These are phyloP conservation scores for Peziza echinospora DNA, from an alignment of 495 filamentous ascomycete species.

Conservation along the genomic window DNA sequence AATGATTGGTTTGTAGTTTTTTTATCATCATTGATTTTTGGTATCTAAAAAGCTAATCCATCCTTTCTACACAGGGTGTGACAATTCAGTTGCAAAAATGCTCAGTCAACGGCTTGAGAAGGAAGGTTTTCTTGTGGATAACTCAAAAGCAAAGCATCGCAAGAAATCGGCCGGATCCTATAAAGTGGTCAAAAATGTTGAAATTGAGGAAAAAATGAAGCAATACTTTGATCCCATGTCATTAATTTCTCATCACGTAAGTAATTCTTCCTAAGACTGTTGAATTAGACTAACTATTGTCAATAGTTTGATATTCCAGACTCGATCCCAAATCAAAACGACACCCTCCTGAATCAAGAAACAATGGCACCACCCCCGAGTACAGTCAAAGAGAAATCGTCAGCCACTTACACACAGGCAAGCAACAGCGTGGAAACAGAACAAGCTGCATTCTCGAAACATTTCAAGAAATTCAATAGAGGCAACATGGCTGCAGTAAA, in stretches of 20 bases:
- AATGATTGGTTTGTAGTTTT: no score
- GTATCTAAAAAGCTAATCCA: no score
- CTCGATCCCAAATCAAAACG: no score
- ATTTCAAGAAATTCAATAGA: neutral
- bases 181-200: slow-evolving; percentile 9
- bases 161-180: slow-evolving; percentile 7
- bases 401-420: no score
- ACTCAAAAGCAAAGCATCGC: slow-evolving; percentile 1
- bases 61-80: slow-evolving; percentile 15
- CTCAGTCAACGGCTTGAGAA: slow-evolving; percentile 13
- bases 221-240: slow-evolving; percentile 18
- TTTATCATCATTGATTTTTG: no score
- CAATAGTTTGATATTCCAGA: neutral
- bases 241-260: slow-evolving; percentile 19
- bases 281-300: neutral
- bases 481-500: no score
- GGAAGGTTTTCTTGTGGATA: slow-evolving; percentile 12
- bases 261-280: neutral
- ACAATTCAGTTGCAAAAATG: slow-evolving; percentile 7
- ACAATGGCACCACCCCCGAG: no score
- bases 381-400: no score
- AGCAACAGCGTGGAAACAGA: no score
- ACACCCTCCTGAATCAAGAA: no score
- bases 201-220: slow-evolving; percentile 9
- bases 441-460: no score